Evolutionary conservation across 2,329 filamentous ascomycete species (phyloP).

Genomic region (Leptosphaerulina australis): DNA sequence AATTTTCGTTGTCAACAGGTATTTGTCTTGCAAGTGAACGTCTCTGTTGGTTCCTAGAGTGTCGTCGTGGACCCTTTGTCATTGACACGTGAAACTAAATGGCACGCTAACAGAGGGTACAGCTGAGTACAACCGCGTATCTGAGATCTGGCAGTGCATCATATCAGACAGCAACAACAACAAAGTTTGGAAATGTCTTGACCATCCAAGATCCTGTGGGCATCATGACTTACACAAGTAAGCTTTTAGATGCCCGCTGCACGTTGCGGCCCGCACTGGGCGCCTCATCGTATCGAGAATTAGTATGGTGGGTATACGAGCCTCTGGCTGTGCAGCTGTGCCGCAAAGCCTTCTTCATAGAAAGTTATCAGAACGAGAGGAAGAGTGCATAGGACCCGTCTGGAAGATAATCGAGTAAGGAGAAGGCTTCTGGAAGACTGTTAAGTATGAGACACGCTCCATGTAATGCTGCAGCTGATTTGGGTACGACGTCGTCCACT

Average conservation of each 20-base stretch:
- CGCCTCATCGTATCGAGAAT: conserved; percentile 10
- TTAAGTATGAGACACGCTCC: too few species aligned
- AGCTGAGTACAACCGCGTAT: conserved; percentile 7
- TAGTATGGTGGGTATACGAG: too few species aligned
- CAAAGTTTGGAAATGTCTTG: background rate
- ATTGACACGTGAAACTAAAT: conserved; percentile 7
- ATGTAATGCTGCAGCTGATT: too few species aligned
- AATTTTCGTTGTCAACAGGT: background rate
- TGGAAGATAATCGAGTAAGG: background rate
- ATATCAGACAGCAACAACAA: background rate
- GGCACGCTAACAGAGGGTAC: conserved; percentile 13
- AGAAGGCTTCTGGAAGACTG: too few species aligned
- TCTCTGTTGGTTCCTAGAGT: background rate
- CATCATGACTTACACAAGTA: conserved; percentile 1
- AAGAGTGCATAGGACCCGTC: too few species aligned
- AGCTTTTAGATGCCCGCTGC: conserved; percentile 10
- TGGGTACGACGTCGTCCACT: too few species aligned
- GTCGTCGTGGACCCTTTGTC: conserved; percentile 8
- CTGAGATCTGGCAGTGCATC: conserved; percentile 2
- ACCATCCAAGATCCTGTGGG: background rate
- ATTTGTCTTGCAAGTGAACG: conserved; percentile 11
- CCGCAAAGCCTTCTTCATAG: background rate
- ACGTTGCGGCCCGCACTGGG: conserved; percentile 17
- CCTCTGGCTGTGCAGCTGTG: background rate
- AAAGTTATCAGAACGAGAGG: background rate